phyloP scores from a whole-genome alignment of 192 early-diverging fungal genomes.

The Linnemannia elongata region DNA sequence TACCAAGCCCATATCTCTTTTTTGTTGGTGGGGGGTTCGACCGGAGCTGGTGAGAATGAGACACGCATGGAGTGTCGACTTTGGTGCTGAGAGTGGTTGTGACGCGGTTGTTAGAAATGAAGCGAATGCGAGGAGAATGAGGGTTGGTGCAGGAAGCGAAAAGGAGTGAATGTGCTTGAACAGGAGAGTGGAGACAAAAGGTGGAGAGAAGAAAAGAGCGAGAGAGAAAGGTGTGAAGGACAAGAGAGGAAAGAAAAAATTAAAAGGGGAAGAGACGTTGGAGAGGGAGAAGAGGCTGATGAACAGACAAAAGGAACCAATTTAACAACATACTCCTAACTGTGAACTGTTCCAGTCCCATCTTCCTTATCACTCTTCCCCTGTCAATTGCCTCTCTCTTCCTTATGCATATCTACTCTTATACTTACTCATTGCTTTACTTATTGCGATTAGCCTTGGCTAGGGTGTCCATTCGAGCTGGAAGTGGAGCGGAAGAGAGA shows the following conservation, averaged over 20 bases:
- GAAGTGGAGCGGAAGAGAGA: too few species aligned
- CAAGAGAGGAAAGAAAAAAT: conserved; percentile 4
- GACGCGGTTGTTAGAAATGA: neutral
- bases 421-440: too few species aligned
- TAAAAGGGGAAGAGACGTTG: neutral
- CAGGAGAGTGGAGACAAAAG: neutral
- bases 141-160: neutral
- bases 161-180: neutral
- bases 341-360: too few species aligned
- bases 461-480: too few species aligned
- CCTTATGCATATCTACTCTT: too few species aligned
- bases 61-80: conserved; percentile 30
- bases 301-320: neutral
- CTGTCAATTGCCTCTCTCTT: too few species aligned
- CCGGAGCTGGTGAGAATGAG: conserved; percentile 44
- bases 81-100: neutral
- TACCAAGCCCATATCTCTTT: conserved; percentile 57
- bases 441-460: too few species aligned
- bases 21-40: conserved; percentile 34
- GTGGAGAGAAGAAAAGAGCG: neutral
- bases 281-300: neutral
- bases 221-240: neutral
- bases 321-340: too few species aligned
- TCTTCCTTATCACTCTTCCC: too few species aligned
- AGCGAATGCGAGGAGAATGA: neutral